Evolutionary conservation across 345 rosid genomes (phyloP).

Genomic region (Turnera subulata): DNA sequence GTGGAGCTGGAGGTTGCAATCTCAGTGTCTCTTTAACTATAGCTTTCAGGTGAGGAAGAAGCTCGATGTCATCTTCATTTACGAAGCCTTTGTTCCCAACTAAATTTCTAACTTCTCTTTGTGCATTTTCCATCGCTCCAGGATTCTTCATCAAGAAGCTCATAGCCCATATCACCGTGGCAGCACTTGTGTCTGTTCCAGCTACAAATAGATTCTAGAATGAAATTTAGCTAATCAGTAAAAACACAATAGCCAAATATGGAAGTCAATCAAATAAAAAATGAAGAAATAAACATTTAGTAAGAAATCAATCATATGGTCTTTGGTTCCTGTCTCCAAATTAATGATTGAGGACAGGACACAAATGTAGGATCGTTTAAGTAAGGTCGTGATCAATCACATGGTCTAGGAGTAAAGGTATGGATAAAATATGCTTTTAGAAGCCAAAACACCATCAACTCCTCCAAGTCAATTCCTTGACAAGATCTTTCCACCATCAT

Average conservation of each 20-base stretch:
- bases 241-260: neutral
- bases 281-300: no score
- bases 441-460: no score
- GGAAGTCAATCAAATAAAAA: no score
- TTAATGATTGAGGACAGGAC: no score
- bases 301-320: neutral
- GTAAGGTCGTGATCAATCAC: no score
- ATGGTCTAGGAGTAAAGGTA: neutral
- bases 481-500: no score
- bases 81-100: constrained; percentile 18
- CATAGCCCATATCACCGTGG: constrained; percentile 46
- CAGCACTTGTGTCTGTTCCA: constrained; percentile 39
- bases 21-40: constrained; percentile 41
- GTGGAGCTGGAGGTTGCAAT: constrained; percentile 26
- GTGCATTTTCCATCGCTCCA: constrained; percentile 32
- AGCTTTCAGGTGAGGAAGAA: constrained; percentile 35
- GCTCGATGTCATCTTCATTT: neutral
- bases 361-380: no score
- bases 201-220: constrained; percentile 36
- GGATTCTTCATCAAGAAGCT: constrained; percentile 20
- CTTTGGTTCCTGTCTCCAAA: no score
- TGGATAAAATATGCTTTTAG: neutral
- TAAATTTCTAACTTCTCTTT: constrained; percentile 25
- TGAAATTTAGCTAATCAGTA: neutral
- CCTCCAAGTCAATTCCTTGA: no score